Evolutionary conservation across 192 early-diverging fungal genomes (phyloP), one percentile per base, ranked within the genome.

Genomic region (Podila minutissima): DNA sequence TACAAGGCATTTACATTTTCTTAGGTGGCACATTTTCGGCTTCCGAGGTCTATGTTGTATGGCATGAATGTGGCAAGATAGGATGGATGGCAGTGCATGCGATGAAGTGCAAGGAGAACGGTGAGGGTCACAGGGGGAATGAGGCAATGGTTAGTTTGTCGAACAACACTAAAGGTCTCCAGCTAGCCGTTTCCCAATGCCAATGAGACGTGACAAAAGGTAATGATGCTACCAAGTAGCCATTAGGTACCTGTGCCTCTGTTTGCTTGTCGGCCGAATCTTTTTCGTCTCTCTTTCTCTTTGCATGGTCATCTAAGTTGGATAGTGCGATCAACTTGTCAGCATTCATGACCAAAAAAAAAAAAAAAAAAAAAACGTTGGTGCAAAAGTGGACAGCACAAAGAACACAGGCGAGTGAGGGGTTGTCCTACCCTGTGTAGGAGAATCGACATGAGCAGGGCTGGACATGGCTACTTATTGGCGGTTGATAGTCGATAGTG

Each of bases 1-100:
- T 41, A 41, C 17, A 24, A 32, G 28, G n/a, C 32, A 66, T 68
- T 53, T 73, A 63, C 77, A 81, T 81, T 61, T 81, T 81, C 63
- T 81, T 81, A 57, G 77, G 77, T 11, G 77, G 77, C 26, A 69
- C 66, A 33, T 60, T 66, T 37, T 81, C 77, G 22, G n/a, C 58
- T 59, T 79, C 74, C 4, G 59, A 48, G 32, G 66, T 29, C 74
- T 75, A 65, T 8, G 4, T 46, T 17, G 15, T 46, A 11, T 17
- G 41, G 41, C 13, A 46, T 46, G 41, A 46, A 15, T 46, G 41
- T 12, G 41, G 41, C 41, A 46, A 17, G 41, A 46, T 46, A 46
- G 41, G 38, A 41, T 12, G 38, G 38, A 46, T 0, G 41, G 41
- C 41, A 17, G 41, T 46, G 41, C 41, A 46, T 46, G 15, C 41